phyloP scores from a whole-genome alignment of 2,329 filamentous ascomycete genomes.

The Ceratocystis colombiana region DNA sequence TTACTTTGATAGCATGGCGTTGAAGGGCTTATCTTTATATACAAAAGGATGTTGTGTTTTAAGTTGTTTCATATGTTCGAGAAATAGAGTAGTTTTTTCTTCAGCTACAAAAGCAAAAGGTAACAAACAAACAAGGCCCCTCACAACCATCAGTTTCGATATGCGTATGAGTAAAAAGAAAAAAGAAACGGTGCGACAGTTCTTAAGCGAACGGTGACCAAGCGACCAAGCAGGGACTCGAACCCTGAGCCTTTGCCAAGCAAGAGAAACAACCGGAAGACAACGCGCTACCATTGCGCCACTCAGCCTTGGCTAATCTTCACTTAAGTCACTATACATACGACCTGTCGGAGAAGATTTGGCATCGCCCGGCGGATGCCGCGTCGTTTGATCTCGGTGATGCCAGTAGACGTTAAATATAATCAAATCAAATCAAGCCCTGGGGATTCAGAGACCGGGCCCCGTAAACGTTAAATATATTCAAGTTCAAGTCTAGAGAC shows the following conservation, averaged over 20 bases:
- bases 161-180: no score
- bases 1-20: background rate
- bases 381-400: no score
- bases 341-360: background rate
- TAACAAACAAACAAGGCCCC: no score
- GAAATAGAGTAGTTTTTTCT: background rate
- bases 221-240: conserved; percentile 25
- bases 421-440: no score
- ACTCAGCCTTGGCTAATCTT: conserved; percentile 15
- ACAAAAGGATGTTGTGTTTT: background rate
- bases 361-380: no score
- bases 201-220: background rate
- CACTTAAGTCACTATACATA: background rate
- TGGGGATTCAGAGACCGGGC: no score
- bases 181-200: background rate
- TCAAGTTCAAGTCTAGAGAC: no score
- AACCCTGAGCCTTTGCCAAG: conserved; percentile 26
- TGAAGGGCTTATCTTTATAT: background rate
- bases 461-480: no score
- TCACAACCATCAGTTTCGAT: no score
- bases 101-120: background rate
- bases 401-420: no score
- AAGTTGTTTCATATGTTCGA: background rate
- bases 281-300: conserved; percentile 26
- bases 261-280: conserved; percentile 25